Base-by-base conservation (phyloP, 2,329 filamentous ascomycete species). In the Ambrosiella xylebori region DNA sequence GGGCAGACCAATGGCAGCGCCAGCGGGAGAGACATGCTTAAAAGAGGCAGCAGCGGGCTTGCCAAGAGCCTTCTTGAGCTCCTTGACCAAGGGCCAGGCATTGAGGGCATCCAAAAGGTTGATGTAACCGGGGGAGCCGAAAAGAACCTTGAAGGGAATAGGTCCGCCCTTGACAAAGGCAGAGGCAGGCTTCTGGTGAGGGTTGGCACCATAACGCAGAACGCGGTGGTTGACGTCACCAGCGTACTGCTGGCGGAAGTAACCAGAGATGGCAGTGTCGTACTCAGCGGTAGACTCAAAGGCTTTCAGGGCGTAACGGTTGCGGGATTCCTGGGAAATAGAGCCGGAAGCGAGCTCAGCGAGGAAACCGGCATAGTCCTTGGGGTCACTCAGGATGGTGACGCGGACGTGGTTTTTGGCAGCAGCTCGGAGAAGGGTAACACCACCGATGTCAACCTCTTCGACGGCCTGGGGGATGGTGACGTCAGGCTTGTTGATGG, bases 241-340 rank as follows among this genome's bases (percentile, higher is more conserved):
- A 63, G 83, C 82, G 68, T 97, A 98, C 74, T 95, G 85, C 78
- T 94, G 91, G 69, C 93, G 86, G 82, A 98, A 98, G 77, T 95
- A 98, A 67, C 87, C 87, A 40, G 91, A 85, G 69, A 98, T 98
- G 65, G 93, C 88, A 49, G 82, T 80, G 70, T 98, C 93, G 71
- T 98, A 98, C 71, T 95, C 89, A 63, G 93, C 89, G 44, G 93
- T 98, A 73, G 97, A 93, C 74, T 95, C 88, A 68, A 98, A 98
- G 13, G 93, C 93, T 79, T 98, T 98, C 66, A 97, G 81, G 35
- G 93, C 91, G 68, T 95, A 96, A 59, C 81, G 76, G 70, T 95
- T 89, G 64, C 90, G 84, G 76, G 83, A 94, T 61, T 81, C 76
- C 69, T 95, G 87, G 57, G 85, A 83, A 66, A 98, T 84, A 69